phyloP scores from a whole-genome alignment of 2,329 filamentous ascomycete species.

The Mycosphaerella sp. region DNA sequence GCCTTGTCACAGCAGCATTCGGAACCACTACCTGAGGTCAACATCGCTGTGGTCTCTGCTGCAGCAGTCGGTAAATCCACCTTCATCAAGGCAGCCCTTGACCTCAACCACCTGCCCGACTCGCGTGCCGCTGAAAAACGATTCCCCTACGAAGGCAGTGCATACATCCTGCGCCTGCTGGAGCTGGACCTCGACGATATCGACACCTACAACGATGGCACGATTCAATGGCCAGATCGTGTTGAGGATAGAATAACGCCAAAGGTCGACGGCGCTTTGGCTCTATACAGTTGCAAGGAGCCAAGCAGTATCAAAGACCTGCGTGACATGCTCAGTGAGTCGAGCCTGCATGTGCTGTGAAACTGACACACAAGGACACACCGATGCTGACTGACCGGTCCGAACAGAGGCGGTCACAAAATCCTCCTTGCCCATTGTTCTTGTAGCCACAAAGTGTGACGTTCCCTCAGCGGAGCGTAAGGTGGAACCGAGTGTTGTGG shows the following conservation, averaged over 20 bases:
- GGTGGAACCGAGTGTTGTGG: conserved; percentile 63
- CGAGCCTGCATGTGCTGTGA: neutral
- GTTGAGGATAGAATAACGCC: conserved; percentile 63
- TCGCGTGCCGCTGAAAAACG: conserved; percentile 45
- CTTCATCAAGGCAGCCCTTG: conserved; percentile 53
- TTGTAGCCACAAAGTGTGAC: conserved; percentile 90
- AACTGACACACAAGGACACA: neutral
- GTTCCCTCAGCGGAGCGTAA: conserved; percentile 62
- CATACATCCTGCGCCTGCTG: conserved; percentile 53
- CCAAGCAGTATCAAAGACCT: conserved; percentile 67
- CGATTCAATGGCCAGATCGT: conserved; percentile 52
- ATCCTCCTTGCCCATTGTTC: conserved; percentile 66
- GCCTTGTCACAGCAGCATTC: conserved; percentile 16
- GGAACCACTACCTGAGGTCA: conserved; percentile 48
- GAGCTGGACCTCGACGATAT: conserved; percentile 52
- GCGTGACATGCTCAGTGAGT: conserved; percentile 72
- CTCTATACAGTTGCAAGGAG: conserved; percentile 83
- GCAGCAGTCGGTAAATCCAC: conserved; percentile 53
- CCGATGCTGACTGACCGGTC: conserved; percentile 4
- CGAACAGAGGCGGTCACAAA: conserved; percentile 64
- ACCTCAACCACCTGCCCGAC: conserved; percentile 43
- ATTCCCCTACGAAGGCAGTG: conserved; percentile 51
- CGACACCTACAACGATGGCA: conserved; percentile 44
- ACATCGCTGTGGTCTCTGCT: conserved; percentile 53
- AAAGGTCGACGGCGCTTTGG: conserved; percentile 72